Base-by-base conservation (phyloP, 1,284 basidiomycete species). In the Testicularia cyperi region DNA sequence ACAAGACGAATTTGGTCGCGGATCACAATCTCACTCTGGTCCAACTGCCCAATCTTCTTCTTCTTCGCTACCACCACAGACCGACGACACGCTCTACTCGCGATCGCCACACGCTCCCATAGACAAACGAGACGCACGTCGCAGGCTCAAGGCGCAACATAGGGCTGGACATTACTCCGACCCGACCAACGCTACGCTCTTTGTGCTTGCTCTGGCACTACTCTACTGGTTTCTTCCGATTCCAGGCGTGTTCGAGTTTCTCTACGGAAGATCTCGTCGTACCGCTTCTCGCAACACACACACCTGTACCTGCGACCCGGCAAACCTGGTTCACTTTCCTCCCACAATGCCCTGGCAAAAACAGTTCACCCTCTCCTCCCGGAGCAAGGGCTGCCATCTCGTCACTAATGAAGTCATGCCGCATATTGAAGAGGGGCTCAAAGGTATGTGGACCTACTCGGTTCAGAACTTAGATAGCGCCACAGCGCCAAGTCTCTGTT, bases 341-440 rank as follows among this genome's bases (percentile, higher is more conserved):
- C 32, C 48, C 18, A 74, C 29, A 15, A 92, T 95, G 91, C 88
- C 86, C 45, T 94, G 90, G 88, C 92, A 95, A 76, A 91, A 86
- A 77, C 86, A 86, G 6, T 92, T 95, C 77, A 83, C 83, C 6
- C 72, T 80, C 6, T 67, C 77, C 8, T 70, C 75, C 14, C 68
- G 75, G 41, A 72, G 64, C 57, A 81, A 81, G 74, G 81, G 55
- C 22, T 90, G 88, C 70, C 86, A 95, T 78, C 82, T 95, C n/a
- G 82, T 96, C 31, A 92, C 90, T 6, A 81, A 86, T 34, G 87
- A 90, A 68, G 81, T 96, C 13, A 66, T 86, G 31, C 69, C 77
- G 6, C 84, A 90, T 38, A 86, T 92, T 58, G 79, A 82, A 48
- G 82, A 86, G 33, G 91, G 90, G 0, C 77, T 96, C 36, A 80